Evolutionary conservation across 2,329 filamentous ascomycete genomes (phyloP).

Genomic region (Aspergillus sergii): DNA sequence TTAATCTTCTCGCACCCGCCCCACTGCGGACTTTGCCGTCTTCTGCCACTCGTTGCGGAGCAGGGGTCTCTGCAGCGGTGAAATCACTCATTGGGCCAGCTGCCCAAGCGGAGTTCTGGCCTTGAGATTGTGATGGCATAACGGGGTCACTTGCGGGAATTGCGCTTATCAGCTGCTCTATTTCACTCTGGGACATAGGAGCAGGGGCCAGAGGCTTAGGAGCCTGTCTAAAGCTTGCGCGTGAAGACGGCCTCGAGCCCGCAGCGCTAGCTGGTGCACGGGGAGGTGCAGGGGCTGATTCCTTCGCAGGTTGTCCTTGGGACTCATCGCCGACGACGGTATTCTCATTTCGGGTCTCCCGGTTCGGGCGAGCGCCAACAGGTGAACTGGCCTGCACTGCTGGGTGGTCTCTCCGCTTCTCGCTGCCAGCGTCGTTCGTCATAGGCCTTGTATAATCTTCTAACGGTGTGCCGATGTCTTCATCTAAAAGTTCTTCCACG

Average conservation of each 20-base stretch:
- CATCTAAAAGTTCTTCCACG: constrained; percentile 68
- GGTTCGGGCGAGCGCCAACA: constrained; percentile 22
- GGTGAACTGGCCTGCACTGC: constrained; percentile 32
- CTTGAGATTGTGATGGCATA: constrained; percentile 26
- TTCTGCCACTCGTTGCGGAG: constrained; percentile 29
- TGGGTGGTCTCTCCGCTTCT: constrained; percentile 26
- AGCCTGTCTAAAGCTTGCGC: constrained; percentile 36
- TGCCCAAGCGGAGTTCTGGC: constrained; percentile 45
- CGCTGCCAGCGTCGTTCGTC: constrained; percentile 20
- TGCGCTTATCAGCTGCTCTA: constrained; percentile 33
- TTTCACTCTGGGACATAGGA: constrained; percentile 37
- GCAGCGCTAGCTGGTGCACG: constrained; percentile 31
- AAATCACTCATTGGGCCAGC: constrained; percentile 48
- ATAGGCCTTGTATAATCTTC: constrained; percentile 25
- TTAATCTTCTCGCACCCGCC: constrained; percentile 66
- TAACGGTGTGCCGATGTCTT: constrained; percentile 48
- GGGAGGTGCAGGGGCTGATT: constrained; percentile 23
- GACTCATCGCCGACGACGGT: constrained; percentile 22
- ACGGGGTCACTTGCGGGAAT: constrained; percentile 57
- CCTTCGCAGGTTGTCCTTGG: constrained; percentile 24
- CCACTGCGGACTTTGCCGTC: constrained; percentile 48
- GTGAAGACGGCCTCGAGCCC: constrained; percentile 42
- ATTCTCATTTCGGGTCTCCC: constrained; percentile 24
- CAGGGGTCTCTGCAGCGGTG: constrained; percentile 43
- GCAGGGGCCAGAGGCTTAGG: constrained; percentile 44